Base-by-base conservation (phyloP, 2,329 filamentous ascomycete species). In the Exophiala sideris region DNA sequence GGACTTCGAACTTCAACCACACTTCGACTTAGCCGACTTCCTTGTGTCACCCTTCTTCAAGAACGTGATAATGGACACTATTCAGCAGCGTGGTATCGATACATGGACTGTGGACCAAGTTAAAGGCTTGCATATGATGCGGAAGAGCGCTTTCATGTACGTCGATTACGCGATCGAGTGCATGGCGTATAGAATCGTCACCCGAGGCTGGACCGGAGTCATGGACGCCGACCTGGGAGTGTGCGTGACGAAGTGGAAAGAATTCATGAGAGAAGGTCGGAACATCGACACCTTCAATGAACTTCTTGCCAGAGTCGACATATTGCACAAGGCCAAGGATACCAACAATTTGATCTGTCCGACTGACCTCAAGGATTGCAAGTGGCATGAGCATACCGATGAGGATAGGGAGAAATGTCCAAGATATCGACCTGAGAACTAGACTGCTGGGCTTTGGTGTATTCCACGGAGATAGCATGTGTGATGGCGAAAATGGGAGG, bases 361-460 rank as follows among this genome's bases (percentile, higher is more conserved):
- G 5, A 20, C n/a, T 7, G 34, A 47, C 11, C 16, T 44, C 29
- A 44, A 35, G 45, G 44, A 56, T 38, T 56, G 53, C 45, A 56
- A 39, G 39, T 52, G 48, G 53, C 53, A 56, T 16, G 48, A 56
- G 3, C 53, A 56, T 36, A 29, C 24, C 24, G 24, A 29, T 29
- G 24, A 29, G 2, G 7, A 29, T 29, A 29, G 24, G 4, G 4
- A 29, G 24, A 3, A 29, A 3, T 29, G 24, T 29, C 24, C 24
- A 29, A 29, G 24, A 29, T 8, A 29, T 29, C 24, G 24, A 29
- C 7, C 24, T 29, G 7, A 29, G 24, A 29, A 29, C 16, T 18
- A 18, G 16, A 18, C 3, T 3, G 16, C 16, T 18, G 16, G 16
- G 16, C 16, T 18, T 18, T 18, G 16, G 16, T 18, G 16, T 18